Percentiles rank a stretch among this genome's conserved stretches.
Conservation (phyloP, 1,139 yeast genomes). For the Saccharomycopsis crataegensis region DNA sequence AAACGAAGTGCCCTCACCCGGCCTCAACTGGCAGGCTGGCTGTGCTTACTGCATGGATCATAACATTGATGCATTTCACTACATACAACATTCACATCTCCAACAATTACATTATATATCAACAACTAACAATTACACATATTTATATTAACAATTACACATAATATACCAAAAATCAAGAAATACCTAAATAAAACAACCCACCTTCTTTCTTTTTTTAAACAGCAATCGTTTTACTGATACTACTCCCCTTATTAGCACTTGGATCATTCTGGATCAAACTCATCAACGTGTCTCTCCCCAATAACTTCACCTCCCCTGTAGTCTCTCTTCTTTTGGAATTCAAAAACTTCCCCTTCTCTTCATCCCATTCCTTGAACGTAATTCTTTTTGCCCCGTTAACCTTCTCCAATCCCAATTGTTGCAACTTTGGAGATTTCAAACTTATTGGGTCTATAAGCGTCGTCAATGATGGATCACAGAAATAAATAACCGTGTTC, state of each 20-base stretch:
- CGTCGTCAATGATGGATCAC: slow-evolving; percentile 31
- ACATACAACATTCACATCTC: too few relatives aligned
- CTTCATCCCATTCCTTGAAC: slow-evolving; percentile 35
- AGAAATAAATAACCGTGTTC: slow-evolving; percentile 39
- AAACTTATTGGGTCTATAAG: slow-evolving; percentile 36
- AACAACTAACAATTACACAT: too few relatives aligned
- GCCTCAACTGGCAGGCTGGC: too few relatives aligned
- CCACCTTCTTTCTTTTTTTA: too few relatives aligned
- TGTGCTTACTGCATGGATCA: too few relatives aligned
- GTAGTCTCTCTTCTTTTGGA: slow-evolving; percentile 25
- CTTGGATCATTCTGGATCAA: slow-evolving; percentile 1
- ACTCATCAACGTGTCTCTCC: slow-evolving; percentile 30
- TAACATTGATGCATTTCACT: too few relatives aligned
- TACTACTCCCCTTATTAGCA: neutral
- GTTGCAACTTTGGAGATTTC: slow-evolving; percentile 32
- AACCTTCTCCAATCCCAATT: slow-evolving; percentile 28
- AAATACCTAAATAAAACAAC: too few relatives aligned
- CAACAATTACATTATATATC: too few relatives aligned
- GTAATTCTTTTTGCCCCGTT: slow-evolving; percentile 31
- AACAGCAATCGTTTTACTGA: too few relatives aligned
- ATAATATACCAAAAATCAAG: too few relatives aligned
- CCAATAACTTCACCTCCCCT: slow-evolving; percentile 31
- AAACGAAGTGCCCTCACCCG: too few relatives aligned
- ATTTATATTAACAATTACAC: too few relatives aligned
- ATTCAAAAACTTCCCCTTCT: slow-evolving; percentile 37